Evolutionary conservation across 176 grass and related monocot genomes (phyloP).

Genomic region (Bromus sterilis): DNA sequence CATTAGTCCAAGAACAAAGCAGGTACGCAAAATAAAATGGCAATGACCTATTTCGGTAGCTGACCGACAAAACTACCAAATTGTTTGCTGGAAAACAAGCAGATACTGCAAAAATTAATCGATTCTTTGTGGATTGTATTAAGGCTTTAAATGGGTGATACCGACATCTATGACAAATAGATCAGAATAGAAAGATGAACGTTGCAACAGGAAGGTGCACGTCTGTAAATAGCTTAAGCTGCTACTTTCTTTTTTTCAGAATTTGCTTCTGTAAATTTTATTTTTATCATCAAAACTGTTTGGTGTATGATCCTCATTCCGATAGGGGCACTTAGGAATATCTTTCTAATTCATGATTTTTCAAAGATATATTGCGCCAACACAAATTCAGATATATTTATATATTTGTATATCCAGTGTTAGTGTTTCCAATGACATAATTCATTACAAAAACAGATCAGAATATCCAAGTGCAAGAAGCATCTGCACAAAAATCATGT

Average conservation of each 20-base stretch:
- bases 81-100: not conserved
- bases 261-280: not conserved
- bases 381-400: not conserved
- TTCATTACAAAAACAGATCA: not conserved
- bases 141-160: not conserved
- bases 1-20: slow-evolving; percentile 4
- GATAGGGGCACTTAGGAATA: not conserved
- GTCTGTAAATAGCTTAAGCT: not conserved
- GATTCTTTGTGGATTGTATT: not conserved
- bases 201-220: not conserved
- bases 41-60: not conserved
- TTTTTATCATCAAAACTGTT: not conserved
- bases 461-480: not conserved
- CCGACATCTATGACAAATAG: not conserved
- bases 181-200: not conserved
- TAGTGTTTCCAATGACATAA: not conserved
- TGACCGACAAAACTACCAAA: not conserved
- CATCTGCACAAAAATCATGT: not conserved
- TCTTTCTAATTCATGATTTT: not conserved
- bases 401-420: not conserved
- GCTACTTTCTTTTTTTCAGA: not conserved
- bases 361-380: not conserved
- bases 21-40: not conserved
- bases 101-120: not conserved
- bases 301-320: not conserved